Base-by-base conservation (phyloP, 305 asterid genomes). In the Solanum hybrid region DNA sequence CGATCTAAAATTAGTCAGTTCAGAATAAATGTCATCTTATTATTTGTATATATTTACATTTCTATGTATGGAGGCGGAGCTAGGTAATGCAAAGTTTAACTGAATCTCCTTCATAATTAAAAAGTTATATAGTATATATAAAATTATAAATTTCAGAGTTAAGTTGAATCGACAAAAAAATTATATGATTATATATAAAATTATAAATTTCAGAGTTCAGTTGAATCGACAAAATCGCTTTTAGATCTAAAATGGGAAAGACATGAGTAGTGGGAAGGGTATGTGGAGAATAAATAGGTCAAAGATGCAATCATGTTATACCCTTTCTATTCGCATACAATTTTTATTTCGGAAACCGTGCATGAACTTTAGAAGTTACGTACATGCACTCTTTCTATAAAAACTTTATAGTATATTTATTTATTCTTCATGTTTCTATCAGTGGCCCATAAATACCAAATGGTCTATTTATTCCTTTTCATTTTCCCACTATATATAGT, bases 341-440 rank as follows among this genome's bases (percentile, higher is more conserved):
- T 15, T 51, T 51, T 51, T 41, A 0, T 51, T 51, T 89, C 15
- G 45, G 68, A 87, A 72, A 81, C 90, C 92, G 57, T 92, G 92
- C 92, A 92, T 90, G 93, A 92, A 89, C 22, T 34, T 87, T 77
- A 73, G 41, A 27, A 34, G 36, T 34, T 29, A 84, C 88, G 88
- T 84, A 84, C 88, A 31, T 57, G 76, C 22, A 84, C 76, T 41
- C 24, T 79, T 77, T 79, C 33, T 24, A 6, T 79, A 3, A 65
- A 65, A 65, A 22, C 73, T 65, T 65, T 65, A 57, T 61, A 20
- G 73, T 61, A n/a, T 68, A 68, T 65, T 22, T 45, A 10, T 51
- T 10, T 20, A 84, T 51, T 84, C 38, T 84, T 84, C 31, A 20
- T 29, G 76, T 84, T 84, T 84, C 88, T 84, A 84, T 84, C 76